Percentiles rank a stretch among this genome's conserved stretches.
Conservation (phyloP, 2,329 filamentous ascomycete species). For the Dothiorella sarmentorum region DNA sequence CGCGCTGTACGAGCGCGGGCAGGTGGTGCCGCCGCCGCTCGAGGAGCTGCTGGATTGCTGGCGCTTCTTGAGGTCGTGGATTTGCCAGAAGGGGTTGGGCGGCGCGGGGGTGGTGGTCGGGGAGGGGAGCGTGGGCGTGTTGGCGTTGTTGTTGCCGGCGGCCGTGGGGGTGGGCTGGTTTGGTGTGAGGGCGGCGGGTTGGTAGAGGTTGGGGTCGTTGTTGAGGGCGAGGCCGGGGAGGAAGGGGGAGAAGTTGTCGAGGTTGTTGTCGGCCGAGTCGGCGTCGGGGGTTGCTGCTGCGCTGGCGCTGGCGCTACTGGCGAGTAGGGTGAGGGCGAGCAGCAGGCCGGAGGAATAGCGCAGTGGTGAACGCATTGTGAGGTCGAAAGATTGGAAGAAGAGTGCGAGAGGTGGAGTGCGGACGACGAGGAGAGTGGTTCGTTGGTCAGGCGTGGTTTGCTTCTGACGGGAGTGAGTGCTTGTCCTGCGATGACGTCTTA, state of each 20-base stretch:
- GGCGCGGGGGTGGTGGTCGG: neutral
- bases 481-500: neutral
- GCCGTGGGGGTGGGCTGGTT: neutral
- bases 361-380: conserved; percentile 1
- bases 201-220: neutral
- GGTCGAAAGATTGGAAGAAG: neutral
- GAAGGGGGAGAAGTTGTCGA: conserved; percentile 7
- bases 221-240: conserved; percentile 8
- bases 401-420: neutral
- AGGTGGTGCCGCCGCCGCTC: conserved; percentile 36
- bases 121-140: neutral
- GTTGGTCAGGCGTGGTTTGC: neutral
- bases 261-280: neutral
- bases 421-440: neutral
- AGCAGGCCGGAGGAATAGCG: neutral
- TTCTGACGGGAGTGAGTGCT: neutral
- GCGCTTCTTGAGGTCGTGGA: neutral
- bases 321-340: neutral
- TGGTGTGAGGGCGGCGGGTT: neutral
- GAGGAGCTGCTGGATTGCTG: conserved; percentile 21
- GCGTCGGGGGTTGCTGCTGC: neutral
- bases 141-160: neutral
- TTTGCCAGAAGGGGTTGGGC: neutral
- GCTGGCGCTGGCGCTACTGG: neutral
- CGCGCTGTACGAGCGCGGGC: conserved; percentile 50